phyloP scores from a whole-genome alignment of 805 yeast genomes.

The Wickerhamiella dianesei region DNA sequence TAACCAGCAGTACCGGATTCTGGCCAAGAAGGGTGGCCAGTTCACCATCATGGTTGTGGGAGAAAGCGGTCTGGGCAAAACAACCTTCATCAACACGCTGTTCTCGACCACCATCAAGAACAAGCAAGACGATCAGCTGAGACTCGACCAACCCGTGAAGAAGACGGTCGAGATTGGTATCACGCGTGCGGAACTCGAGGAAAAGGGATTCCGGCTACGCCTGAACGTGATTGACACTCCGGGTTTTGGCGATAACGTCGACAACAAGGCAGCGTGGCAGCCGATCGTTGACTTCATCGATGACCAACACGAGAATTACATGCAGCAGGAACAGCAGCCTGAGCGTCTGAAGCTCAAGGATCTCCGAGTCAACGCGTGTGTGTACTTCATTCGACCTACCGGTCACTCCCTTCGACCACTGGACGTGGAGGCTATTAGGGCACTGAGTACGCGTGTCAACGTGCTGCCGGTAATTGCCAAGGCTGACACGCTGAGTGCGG shows the following conservation, averaged over 20 bases:
- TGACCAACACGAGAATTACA: conserved; percentile 54
- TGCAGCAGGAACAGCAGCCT: conserved; percentile 71
- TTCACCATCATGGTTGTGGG: conserved; percentile 81
- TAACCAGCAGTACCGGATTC: conserved; percentile 24
- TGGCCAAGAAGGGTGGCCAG: conserved; percentile 43
- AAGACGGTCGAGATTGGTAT: conserved; percentile 30
- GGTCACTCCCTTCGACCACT: conserved; percentile 46
- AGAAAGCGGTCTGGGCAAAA: conserved; percentile 64
- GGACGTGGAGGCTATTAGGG: conserved; percentile 63
- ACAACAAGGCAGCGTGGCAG: conserved; percentile 54
- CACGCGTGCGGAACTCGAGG: conserved; percentile 40
- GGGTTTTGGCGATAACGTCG: conserved; percentile 59
- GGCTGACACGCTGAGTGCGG: conserved; percentile 56
- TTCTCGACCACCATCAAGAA: conserved; percentile 40
- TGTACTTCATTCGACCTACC: conserved; percentile 67
- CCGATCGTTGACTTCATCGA: conserved; percentile 64
- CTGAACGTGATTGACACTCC: conserved; percentile 61
- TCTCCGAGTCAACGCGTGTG: conserved; percentile 67
- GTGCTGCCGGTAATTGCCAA: conserved; percentile 72
- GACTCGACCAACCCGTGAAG: conserved; percentile 28
- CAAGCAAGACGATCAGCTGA: conserved; percentile 29
- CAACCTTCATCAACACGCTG: conserved; percentile 57
- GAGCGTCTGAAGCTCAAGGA: conserved; percentile 41
- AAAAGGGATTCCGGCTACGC: conserved; percentile 43
- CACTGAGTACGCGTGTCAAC: conserved; percentile 57